phyloP scores from a whole-genome alignment of 1,284 basidiomycete genomes.

The Gomphus bonarii region DNA sequence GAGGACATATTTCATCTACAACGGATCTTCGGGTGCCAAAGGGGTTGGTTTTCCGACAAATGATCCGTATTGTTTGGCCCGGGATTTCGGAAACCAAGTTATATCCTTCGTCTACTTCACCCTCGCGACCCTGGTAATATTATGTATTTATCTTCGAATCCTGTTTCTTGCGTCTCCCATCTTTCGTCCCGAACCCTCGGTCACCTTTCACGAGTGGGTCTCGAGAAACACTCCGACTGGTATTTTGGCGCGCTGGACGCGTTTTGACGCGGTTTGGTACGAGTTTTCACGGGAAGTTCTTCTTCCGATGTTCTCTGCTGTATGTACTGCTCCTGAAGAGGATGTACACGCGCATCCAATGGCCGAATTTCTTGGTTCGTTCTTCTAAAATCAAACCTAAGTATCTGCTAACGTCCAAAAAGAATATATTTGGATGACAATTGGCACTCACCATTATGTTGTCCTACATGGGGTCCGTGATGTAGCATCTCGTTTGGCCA shows the following conservation, averaged over 20 bases:
- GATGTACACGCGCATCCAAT: slow-evolving; percentile 44
- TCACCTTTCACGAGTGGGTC: slow-evolving; percentile 42
- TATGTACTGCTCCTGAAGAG: slow-evolving; percentile 49
- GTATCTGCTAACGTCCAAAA: background rate
- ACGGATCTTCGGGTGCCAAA: slow-evolving; percentile 46
- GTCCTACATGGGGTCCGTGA: slow-evolving; percentile 44
- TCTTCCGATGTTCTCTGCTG: slow-evolving; percentile 59
- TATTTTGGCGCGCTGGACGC: slow-evolving; percentile 26
- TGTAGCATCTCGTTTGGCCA: slow-evolving; percentile 36
- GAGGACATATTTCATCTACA: slow-evolving; percentile 49
- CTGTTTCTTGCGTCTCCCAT: slow-evolving; percentile 39
- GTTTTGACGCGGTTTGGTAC: slow-evolving; percentile 40
- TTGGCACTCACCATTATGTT: slow-evolving; percentile 52
- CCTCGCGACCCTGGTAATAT: slow-evolving; percentile 28
- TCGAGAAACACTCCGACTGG: slow-evolving; percentile 29
- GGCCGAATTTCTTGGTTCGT: slow-evolving; percentile 51
- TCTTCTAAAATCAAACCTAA: background rate
- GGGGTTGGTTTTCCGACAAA: slow-evolving; percentile 42
- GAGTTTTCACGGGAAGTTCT: slow-evolving; percentile 44
- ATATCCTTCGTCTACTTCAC: slow-evolving; percentile 24
- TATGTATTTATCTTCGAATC: slow-evolving; percentile 46
- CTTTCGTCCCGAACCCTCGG: slow-evolving; percentile 25
- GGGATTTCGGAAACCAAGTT: slow-evolving; percentile 17
- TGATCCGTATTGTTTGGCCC: slow-evolving; percentile 18
- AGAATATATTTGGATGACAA: slow-evolving; percentile 57